phyloP scores from a whole-genome alignment of 106 monocot genomes.

The Dendrobium nobile region DNA sequence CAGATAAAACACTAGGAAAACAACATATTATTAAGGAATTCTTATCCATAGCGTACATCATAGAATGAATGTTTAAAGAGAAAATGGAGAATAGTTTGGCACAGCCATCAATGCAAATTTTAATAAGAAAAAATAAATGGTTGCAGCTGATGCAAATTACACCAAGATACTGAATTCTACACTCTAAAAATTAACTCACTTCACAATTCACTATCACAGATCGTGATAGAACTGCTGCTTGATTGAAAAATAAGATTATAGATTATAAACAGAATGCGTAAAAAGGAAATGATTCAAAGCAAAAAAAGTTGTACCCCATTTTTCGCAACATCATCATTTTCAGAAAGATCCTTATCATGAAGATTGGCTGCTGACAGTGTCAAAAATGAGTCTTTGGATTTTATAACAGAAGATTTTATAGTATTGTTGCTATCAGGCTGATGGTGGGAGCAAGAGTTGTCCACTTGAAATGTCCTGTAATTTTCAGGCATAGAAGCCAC shows the following conservation, averaged over 20 bases:
- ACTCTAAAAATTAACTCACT: neutral
- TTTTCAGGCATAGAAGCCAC: conserved; percentile 10
- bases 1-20: neutral
- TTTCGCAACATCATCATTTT: conserved; percentile 8
- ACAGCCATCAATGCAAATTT: neutral
- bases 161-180: neutral
- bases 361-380: conserved; percentile 1
- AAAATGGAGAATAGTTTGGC: neutral
- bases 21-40: neutral
- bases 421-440: conserved; percentile 1
- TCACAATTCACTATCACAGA: neutral
- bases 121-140: neutral
- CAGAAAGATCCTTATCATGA: conserved; percentile 12
- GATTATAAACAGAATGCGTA: neutral
- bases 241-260: neutral
- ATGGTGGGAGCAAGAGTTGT: conserved; percentile 1
- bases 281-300: neutral
- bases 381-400: neutral
- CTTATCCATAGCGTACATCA: neutral
- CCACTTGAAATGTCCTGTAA: neutral
- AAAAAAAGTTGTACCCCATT: conserved; percentile 10
- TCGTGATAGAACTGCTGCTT: neutral
- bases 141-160: neutral
- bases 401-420: conserved; percentile 1
- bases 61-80: neutral